Base-by-base conservation (phyloP, 306 rosid genomes). In the Oxytropis ochrocephala region DNA sequence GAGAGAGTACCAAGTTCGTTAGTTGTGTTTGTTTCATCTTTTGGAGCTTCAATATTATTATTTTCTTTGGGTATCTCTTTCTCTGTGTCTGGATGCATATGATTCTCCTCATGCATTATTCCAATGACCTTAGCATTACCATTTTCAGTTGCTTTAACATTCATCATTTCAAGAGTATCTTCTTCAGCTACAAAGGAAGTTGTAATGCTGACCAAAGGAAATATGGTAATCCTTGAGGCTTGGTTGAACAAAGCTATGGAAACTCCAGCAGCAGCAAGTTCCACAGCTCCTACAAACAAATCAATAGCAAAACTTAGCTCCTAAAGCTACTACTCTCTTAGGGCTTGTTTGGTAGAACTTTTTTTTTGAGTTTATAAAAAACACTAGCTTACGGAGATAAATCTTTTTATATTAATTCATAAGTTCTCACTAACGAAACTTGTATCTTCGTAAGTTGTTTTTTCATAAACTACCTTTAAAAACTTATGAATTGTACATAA, bases 191-290 rank as follows among this genome's bases (percentile, higher is more conserved):
- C 98, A 41, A 62, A 62, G 3, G 68, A 62, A 18, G 68, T 62
- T 62, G 68, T 62, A 62, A 62, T 42, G n/a, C 98, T 93, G 7
- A 93, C 98, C 8, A 93, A 67, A 64, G 98, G 98, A 79, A 90
- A 93, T 75, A 93, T 88, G 16, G 91, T 78, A 36, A 93, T 93
- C 79, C 93, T 90, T 63, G 98, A 93, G 57, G 97, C 98, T 78
- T 93, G 98, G 64, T 90, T 93, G 83, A 88, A 88, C 64, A 93
- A 53, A n/a, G 98, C 94, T 57, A 93, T 90, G 7, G 96, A 77
- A 38, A 90, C 96, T 62, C 98, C 98, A 0, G 92, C 97, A 19
- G 96, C 98, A 13, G 96, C 98, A 64, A 93, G 96, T 67, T 93
- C 96, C 64, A 93, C 98, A 0, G 98, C 82, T 14, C 98, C 70